phyloP scores from a whole-genome alignment of 2,329 filamentous ascomycete genomes.

The Juglanconis oblonga region DNA sequence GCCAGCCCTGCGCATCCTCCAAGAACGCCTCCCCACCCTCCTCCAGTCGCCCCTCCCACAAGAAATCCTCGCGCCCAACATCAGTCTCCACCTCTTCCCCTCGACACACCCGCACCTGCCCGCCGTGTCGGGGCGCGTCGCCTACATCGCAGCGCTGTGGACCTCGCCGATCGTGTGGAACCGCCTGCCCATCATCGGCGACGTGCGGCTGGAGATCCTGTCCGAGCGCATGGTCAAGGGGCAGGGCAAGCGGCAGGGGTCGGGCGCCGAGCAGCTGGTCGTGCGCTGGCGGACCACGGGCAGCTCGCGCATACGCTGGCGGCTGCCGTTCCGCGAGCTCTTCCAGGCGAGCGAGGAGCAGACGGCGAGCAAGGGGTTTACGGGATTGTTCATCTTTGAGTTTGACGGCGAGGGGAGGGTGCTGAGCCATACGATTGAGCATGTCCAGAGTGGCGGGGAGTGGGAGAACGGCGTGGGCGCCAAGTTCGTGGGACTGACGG shows the following conservation, averaged over 20 bases:
- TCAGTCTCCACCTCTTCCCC: constrained; percentile 68
- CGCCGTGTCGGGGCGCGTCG: constrained; percentile 83
- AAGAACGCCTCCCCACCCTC: constrained; percentile 64
- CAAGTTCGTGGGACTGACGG: constrained; percentile 85
- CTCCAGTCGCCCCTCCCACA: constrained; percentile 67
- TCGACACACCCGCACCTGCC: constrained; percentile 85
- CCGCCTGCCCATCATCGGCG: constrained; percentile 83
- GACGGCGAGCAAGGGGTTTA: constrained; percentile 72
- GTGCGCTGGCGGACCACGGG: constrained; percentile 80
- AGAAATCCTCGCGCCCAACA: constrained; percentile 73
- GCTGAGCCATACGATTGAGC: constrained; percentile 87
- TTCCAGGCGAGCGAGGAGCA: constrained; percentile 28
- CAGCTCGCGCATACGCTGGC: constrained; percentile 38
- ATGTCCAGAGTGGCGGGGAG: constrained; percentile 77
- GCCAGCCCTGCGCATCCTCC: constrained; percentile 61
- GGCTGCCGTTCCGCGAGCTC: constrained; percentile 24
- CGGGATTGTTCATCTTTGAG: constrained; percentile 90
- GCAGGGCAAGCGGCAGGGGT: constrained; percentile 49
- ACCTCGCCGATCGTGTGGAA: constrained; percentile 97
- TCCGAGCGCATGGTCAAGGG: constrained; percentile 81
- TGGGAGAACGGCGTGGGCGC: constrained; percentile 80
- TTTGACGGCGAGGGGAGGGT: constrained; percentile 87
- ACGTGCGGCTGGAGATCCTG: constrained; percentile 81
- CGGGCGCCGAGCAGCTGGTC: constrained; percentile 73
- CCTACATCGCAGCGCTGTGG: constrained; percentile 92